Evolutionary conservation across 345 rosid genomes (phyloP).

Genomic region (Pistacia integerrima): DNA sequence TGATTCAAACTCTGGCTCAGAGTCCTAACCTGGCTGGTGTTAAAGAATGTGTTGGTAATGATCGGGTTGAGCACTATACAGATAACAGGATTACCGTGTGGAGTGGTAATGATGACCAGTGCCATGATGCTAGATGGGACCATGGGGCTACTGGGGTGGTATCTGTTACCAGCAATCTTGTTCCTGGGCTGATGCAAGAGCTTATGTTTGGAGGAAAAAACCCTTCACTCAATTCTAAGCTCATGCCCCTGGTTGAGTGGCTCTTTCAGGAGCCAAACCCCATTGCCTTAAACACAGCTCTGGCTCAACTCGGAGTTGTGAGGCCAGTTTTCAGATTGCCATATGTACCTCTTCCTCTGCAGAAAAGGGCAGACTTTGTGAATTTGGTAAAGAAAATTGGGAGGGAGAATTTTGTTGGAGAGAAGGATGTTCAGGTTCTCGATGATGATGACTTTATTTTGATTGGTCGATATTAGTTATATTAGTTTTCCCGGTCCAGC

Average conservation of each 20-base stretch:
- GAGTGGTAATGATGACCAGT: constrained; percentile 89
- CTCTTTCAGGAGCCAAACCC: constrained; percentile 82
- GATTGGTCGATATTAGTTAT: constrained; percentile 43
- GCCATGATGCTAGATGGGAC: constrained; percentile 86
- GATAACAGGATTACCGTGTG: constrained; percentile 71
- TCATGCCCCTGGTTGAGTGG: constrained; percentile 79
- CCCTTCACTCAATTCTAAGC: constrained; percentile 53
- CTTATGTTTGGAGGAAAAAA: constrained; percentile 74
- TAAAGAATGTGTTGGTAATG: constrained; percentile 79
- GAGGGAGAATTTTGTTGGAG: constrained; percentile 76
- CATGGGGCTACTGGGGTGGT: constrained; percentile 76
- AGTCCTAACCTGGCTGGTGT: constrained; percentile 75
- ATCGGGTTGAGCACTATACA: constrained; percentile 62
- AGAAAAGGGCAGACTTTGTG: constrained; percentile 70
- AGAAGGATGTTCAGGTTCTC: constrained; percentile 69
- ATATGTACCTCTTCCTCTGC: constrained; percentile 66
- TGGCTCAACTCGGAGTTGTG: constrained; percentile 83
- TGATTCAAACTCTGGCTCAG: constrained; percentile 54
- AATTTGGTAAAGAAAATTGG: constrained; percentile 68
- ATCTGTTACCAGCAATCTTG: constrained; percentile 75
- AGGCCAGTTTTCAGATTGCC: constrained; percentile 87
- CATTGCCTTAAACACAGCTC: constrained; percentile 80
- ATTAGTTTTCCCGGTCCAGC: constrained; percentile 36
- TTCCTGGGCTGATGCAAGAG: constrained; percentile 66
- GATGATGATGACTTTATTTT: constrained; percentile 76